Evolutionary conservation across 2,329 filamentous ascomycete genomes (phyloP).

Genomic region (Stagonosporopsis rhizophila): DNA sequence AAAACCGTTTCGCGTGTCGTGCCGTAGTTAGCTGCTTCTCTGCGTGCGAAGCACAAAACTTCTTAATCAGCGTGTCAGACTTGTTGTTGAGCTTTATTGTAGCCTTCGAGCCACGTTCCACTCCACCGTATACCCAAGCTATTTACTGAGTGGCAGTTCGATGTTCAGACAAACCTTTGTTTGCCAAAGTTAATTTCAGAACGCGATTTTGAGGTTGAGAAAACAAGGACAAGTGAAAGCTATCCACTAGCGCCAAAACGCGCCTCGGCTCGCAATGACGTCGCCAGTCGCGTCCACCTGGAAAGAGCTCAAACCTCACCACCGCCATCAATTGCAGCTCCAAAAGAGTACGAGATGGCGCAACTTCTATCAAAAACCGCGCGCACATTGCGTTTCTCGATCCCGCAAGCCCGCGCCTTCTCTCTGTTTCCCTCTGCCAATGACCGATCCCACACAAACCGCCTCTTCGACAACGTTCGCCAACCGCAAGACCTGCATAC

Average conservation of each 20-base stretch:
- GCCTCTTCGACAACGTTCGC: constrained; percentile 53
- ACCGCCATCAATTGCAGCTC: not conserved
- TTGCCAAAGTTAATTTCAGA: too few relatives aligned
- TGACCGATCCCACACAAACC: constrained; percentile 34
- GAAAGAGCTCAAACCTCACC: not conserved
- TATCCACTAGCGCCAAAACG: not conserved
- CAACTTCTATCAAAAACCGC: constrained; percentile 9
- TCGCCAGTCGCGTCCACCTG: constrained; percentile 8
- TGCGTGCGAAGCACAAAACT: constrained; percentile 80
- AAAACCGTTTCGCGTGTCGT: constrained; percentile 94
- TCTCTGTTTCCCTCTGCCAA: constrained; percentile 24
- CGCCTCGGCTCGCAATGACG: constrained; percentile 10
- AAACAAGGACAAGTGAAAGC: too few relatives aligned
- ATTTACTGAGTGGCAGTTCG: constrained; percentile 84
- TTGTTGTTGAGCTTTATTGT: constrained; percentile 95
- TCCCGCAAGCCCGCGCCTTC: constrained; percentile 21
- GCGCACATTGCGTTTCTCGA: not conserved
- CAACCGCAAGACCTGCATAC: constrained; percentile 56
- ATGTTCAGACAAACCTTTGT: too few relatives aligned
- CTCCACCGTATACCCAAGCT: constrained; percentile 81
- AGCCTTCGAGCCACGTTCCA: constrained; percentile 94
- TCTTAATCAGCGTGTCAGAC: constrained; percentile 83
- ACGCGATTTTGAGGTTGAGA: too few relatives aligned
- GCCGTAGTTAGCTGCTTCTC: constrained; percentile 84
- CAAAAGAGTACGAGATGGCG: not conserved